phyloP scores from a whole-genome alignment of 1,284 basidiomycete species.

The Rhizopogon parksii region DNA sequence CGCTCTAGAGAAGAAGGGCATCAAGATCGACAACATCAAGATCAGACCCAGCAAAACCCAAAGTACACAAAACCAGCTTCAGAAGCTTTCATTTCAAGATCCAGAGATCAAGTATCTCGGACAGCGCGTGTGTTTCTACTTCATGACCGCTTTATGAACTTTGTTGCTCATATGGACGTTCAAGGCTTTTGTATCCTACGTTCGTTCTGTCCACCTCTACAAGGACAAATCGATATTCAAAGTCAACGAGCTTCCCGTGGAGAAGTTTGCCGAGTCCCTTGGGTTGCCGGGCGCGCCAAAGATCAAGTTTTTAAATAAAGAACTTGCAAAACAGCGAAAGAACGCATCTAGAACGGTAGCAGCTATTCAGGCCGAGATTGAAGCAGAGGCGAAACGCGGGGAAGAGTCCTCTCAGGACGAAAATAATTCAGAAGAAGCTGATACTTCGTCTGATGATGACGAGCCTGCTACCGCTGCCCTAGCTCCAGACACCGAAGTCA shows the following conservation, averaged over 20 bases:
- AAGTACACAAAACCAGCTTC: slow-evolving; percentile 82
- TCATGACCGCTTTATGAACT: slow-evolving; percentile 5
- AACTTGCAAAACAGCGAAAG: slow-evolving; percentile 69
- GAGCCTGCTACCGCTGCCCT: slow-evolving; percentile 1
- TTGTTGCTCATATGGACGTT: background rate
- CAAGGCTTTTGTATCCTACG: slow-evolving; percentile 94
- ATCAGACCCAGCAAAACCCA: slow-evolving; percentile 86
- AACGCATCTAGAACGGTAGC: slow-evolving; percentile 51
- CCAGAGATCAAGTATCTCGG: slow-evolving; percentile 97
- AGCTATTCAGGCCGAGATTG: slow-evolving; percentile 31
- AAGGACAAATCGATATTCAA: slow-evolving; percentile 94
- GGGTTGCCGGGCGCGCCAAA: slow-evolving; percentile 94
- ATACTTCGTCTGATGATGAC: slow-evolving; percentile 18
- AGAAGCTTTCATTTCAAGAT: slow-evolving; percentile 91
- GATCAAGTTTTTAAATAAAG: slow-evolving; percentile 83
- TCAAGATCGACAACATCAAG: slow-evolving; percentile 82
- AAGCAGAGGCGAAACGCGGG: slow-evolving; percentile 27
- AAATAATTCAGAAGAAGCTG: slow-evolving; percentile 24
- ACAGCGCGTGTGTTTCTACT: slow-evolving; percentile 62
- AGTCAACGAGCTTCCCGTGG: slow-evolving; percentile 74
- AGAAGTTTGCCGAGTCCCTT: slow-evolving; percentile 82
- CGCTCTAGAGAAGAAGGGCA: slow-evolving; percentile 66
- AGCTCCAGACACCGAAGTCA: background rate
- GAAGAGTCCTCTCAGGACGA: slow-evolving; percentile 23
- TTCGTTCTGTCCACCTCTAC: slow-evolving; percentile 89